Evolutionary conservation across 2,329 filamentous ascomycete species (phyloP), one percentile per base, ranked within the genome.

Genomic region (Cordyceps cateniannulata): DNA sequence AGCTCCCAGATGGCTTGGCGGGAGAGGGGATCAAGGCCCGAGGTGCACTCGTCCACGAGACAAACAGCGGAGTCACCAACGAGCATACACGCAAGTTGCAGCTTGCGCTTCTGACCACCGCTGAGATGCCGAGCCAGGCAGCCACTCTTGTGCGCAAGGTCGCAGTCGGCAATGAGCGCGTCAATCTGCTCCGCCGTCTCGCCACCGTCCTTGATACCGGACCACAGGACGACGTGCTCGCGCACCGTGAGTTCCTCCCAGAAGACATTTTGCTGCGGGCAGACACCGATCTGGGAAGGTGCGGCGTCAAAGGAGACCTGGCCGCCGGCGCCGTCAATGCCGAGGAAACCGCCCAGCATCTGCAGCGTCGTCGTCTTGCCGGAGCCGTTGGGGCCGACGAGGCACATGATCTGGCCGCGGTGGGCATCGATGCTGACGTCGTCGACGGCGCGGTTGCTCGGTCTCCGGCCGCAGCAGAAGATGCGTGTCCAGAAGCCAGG

Each of bases 311-410:
- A 79, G 25, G 79, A 75, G 52, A 90, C 85, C 1, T 77, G 76
- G 1, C 87, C 87, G 16, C 76, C 4, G 5, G 10, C 32, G 32
- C 32, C 77, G 0, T 84, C 85, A 5, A 86, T 81, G 10, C 77
- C 80, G 54, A 83, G 83, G 9, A 89, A 77, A 0, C 88, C 87
- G 16, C 86, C 81, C 53, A 90, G 83, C 63, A 86, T 83, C 58
- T 89, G 85, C 9, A 90, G 75, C 0, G 86, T 88, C 0, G 88
- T 90, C 1, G 83, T 87, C 68, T 91, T 90, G 16, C 88, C 88
- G 51, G 81, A 85, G 7, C 87, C 87, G 67, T 90, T 90, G 1
- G 85, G 85, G 16, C 87, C 88, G 0, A 90, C 77, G 0, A 90
- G 74, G 5, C 87, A 82, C 74, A 89, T 77, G 61, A 90, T 83